Conservation (phyloP, 75 land plant species). For the Pinus albicaulis region DNA sequence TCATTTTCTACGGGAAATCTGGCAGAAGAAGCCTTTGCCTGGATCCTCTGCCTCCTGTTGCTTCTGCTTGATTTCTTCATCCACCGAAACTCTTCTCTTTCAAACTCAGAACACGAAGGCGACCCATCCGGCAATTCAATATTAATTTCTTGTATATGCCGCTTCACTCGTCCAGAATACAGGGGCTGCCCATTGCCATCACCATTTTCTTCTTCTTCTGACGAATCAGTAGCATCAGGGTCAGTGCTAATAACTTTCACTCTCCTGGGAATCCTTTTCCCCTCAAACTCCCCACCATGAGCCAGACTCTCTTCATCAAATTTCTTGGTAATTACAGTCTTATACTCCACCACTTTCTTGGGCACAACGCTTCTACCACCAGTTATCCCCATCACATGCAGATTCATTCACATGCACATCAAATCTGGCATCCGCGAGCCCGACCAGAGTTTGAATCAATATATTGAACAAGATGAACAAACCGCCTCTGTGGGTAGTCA, state of each 20-base stretch:
- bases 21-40: not conserved
- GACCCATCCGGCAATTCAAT: not conserved
- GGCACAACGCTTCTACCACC: not conserved
- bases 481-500: not conserved
- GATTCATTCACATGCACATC: not conserved
- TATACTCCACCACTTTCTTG: slow-evolving; percentile 1
- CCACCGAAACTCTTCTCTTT: not conserved
- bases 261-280: slow-evolving; percentile 1
- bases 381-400: not conserved
- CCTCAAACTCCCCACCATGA: not conserved
- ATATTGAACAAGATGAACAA: not conserved
- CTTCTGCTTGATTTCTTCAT: not conserved
- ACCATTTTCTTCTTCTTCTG: not conserved
- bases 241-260: not conserved
- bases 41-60: too few relatives aligned
- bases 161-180: not conserved
- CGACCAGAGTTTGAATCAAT: too few relatives aligned
- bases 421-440: not conserved
- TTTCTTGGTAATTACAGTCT: slow-evolving; percentile 2
- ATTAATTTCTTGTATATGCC: slow-evolving; percentile 3
- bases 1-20: not conserved
- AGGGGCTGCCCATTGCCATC: not conserved
- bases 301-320: not conserved
- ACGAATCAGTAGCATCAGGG: slow-evolving; percentile 4
- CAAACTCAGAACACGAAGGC: not conserved